Conservation (phyloP, 2,329 filamentous ascomycete genomes). For the Claviceps africana region DNA sequence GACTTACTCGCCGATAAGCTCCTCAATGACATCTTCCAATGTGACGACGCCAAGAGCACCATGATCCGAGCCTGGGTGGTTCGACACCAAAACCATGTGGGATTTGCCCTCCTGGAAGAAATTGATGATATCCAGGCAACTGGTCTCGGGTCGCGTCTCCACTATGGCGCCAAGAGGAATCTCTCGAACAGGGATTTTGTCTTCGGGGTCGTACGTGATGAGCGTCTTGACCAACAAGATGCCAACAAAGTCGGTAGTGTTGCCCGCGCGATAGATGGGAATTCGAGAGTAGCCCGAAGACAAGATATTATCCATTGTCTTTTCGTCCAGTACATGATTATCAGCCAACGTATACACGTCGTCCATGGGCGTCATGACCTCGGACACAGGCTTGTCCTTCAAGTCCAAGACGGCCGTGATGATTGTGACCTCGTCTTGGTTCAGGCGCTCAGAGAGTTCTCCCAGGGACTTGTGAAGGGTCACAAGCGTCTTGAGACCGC, state of each 20-base stretch:
- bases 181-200: constrained; percentile 71
- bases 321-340: constrained; percentile 81
- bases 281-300: constrained; percentile 92
- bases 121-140: constrained; percentile 96
- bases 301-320: constrained; percentile 86
- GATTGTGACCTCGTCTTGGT: constrained; percentile 96
- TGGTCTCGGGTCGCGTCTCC: constrained; percentile 88
- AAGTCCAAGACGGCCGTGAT: constrained; percentile 93
- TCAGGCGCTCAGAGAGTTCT: constrained; percentile 73
- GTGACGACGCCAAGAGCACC: constrained; percentile 90
- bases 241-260: constrained; percentile 77
- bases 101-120: constrained; percentile 99
- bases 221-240: constrained; percentile 98
- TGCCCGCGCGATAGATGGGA: constrained; percentile 79
- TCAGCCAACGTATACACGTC: constrained; percentile 97
- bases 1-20: constrained; percentile 88
- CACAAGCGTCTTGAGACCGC: constrained; percentile 88
- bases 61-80: constrained; percentile 75
- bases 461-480: constrained; percentile 88
- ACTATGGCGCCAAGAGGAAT: constrained; percentile 89
- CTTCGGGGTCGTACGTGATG: constrained; percentile 96
- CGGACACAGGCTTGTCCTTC: constrained; percentile 88
- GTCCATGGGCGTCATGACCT: constrained; percentile 97
- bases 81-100: constrained; percentile 94
- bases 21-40: constrained; percentile 94